Conservation (phyloP, 1,284 basidiomycete genomes). For the Apiotrichum montevideense region DNA sequence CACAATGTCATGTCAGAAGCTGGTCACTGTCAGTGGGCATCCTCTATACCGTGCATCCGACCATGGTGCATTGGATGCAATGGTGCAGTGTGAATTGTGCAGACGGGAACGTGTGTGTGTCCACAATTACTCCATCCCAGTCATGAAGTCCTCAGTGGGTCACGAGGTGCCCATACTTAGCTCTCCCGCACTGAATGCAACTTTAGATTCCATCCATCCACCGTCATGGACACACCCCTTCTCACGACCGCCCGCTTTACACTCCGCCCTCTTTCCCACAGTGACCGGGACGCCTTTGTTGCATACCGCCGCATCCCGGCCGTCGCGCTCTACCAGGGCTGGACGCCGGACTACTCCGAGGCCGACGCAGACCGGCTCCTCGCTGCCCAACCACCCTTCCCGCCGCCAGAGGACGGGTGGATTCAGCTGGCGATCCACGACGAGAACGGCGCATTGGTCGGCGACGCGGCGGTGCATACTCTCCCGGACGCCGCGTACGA, state of each 20-base stretch:
- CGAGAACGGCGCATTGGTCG: not conserved
- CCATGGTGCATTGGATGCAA: too few species aligned
- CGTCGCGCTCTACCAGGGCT: conserved; percentile 4
- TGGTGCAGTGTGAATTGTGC: too few species aligned
- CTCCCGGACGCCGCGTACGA: not conserved
- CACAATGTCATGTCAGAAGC: too few species aligned
- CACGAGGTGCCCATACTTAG: too few species aligned
- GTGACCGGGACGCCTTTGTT: conserved; percentile 4
- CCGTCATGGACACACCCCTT: not conserved
- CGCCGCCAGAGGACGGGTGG: not conserved
- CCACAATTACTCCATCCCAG: too few species aligned
- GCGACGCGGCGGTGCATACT: conserved; percentile 1
- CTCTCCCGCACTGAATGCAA: too few species aligned
- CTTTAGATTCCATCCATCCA: too few species aligned
- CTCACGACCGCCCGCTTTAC: not conserved
- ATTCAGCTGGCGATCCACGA: conserved; percentile 5
- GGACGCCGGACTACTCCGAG: not conserved
- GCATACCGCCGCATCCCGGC: conserved; percentile 1
- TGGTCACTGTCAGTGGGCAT: too few species aligned
- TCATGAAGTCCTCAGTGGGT: too few species aligned
- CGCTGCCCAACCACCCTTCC: not conserved
- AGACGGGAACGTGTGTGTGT: too few species aligned
- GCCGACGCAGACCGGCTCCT: not conserved
- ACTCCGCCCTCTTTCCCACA: not conserved
- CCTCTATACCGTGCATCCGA: too few species aligned